These are phyloP conservation scores for Ustilago trichophora DNA, from an alignment of 1,284 basidiomycete genomes.

Conservation along the genomic window DNA sequence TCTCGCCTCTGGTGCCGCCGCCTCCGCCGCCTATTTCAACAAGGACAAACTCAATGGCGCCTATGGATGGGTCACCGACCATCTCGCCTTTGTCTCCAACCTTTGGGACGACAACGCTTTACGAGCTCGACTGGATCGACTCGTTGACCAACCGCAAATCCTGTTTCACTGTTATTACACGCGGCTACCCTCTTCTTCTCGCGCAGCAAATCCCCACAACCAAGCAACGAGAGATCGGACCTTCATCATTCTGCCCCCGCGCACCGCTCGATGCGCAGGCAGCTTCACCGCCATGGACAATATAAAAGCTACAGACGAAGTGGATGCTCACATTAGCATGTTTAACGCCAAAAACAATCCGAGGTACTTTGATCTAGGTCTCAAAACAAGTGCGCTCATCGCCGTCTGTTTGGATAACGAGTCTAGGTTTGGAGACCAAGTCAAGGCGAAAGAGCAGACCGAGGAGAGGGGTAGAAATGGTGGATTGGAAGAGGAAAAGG, in stretches of 20 bases:
- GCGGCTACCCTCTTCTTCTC: conserved; percentile 35
- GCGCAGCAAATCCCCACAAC: conserved; percentile 17
- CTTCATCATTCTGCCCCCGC: conserved; percentile 60
- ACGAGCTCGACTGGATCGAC: conserved; percentile 69
- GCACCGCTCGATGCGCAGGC: conserved; percentile 16
- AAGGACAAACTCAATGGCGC: conserved; percentile 70
- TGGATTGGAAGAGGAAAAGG: conserved; percentile 26
- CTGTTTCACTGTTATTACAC: conserved; percentile 68
- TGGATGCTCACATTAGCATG: conserved; percentile 88
- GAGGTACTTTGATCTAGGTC: conserved; percentile 85
- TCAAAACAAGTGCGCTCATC: conserved; percentile 31
- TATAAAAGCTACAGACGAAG: conserved; percentile 74
- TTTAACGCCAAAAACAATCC: conserved; percentile 84
- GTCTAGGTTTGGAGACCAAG: conserved; percentile 35
- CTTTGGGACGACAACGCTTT: conserved; percentile 82
- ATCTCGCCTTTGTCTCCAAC: conserved; percentile 87
- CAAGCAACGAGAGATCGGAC: conserved; percentile 40
- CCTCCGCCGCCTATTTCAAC: conserved; percentile 73
- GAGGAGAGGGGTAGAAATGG: conserved; percentile 1
- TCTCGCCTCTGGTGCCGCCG: conserved; percentile 80
- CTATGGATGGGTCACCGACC: conserved; percentile 78
- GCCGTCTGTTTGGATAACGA: conserved; percentile 48
- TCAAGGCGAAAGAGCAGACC: conserved; percentile 15
- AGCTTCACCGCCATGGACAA: conserved; percentile 52
- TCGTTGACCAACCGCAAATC: conserved; percentile 58